Evolutionary conservation across 768 basidiomycete species (phyloP), one percentile per base, ranked within the genome.

Genomic region (Lactifluus pinguis): DNA sequence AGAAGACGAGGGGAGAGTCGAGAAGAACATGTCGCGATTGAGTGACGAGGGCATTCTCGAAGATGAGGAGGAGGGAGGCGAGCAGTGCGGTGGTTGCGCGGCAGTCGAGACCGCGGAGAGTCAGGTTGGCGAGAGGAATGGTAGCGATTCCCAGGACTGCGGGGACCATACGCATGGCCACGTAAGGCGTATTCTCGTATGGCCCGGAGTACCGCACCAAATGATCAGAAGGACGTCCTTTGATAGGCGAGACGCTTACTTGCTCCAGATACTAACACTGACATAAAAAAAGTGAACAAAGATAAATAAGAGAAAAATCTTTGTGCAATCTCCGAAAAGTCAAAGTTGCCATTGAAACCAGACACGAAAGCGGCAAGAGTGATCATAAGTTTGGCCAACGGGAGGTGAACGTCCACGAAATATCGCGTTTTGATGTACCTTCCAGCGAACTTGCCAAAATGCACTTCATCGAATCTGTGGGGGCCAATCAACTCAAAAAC

Each of bases 1-100:
- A 99, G 80, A 99, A 98, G 68, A 99, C 82, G 65, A 99, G 82
- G n/a, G 94, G 95, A 15, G 94, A 94, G 73, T 99, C 97, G 71
- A 99, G 87, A 50, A 99, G 89, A 73, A 99, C 98, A 69, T 93
- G 86, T 13, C 97, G 86, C 3, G 94, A 97, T 72, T 99, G 97
- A 13, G 95, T 97, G 72, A 95, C 78, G 65, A 98, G 77, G 14
- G 89, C 94, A 70, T 99, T 99, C 75, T 99, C 97, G 73, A 99
- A 98, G 1, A 88, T 93, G 76, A 99, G 79, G 73, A 98, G 86
- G 62, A 95, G 78, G 14, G 93, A 82, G 21, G 89, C 92, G 61
- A 99, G 84, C 67, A 97, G 83, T 63, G 97, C 87, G 47, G 97
- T 92, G 19, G 92, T 89, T 2, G 90, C 89, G 63, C 91, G 87